Percentiles rank a stretch among this genome's conserved stretches.
Conservation (phyloP, 495 filamentous ascomycete species). For the Neurospora sp. region DNA sequence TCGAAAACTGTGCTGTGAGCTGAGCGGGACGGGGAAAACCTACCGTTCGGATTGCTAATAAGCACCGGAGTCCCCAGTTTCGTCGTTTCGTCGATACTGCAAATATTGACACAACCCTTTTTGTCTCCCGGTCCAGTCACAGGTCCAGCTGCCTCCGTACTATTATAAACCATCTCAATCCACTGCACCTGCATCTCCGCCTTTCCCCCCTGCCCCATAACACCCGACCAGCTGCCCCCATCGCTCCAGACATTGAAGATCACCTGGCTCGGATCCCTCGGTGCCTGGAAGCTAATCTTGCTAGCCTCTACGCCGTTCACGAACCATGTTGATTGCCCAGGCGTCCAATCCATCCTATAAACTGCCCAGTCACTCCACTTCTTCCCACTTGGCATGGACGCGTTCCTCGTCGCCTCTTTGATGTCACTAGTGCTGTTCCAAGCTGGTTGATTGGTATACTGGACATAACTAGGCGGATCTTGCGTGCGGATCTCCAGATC, state of each 20-base stretch:
- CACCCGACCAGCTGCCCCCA: conserved; percentile 61
- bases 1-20: neutral
- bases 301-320: conserved; percentile 47
- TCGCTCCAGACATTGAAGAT: conserved; percentile 70
- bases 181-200: conserved; percentile 62
- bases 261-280: conserved; percentile 47
- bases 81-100: conserved; percentile 40
- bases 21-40: neutral
- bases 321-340: conserved; percentile 51
- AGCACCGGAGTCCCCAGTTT: conserved; percentile 26
- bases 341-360: conserved; percentile 65
- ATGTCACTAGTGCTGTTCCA: conserved; percentile 34
- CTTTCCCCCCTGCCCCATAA: conserved; percentile 47
- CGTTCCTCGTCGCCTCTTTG: conserved; percentile 34
- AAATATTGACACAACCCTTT: conserved; percentile 30
- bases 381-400: conserved; percentile 29
- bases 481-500: conserved; percentile 68
- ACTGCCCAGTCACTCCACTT: conserved; percentile 58
- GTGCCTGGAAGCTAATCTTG: conserved; percentile 52
- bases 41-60: conserved; percentile 13
- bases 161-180: conserved; percentile 67
- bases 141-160: conserved; percentile 13
- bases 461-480: conserved; percentile 44
- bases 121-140: conserved; percentile 2
- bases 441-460: conserved; percentile 68